Evolutionary conservation across 768 basidiomycete species (phyloP).

Genomic region (Suillus cothurnatus): DNA sequence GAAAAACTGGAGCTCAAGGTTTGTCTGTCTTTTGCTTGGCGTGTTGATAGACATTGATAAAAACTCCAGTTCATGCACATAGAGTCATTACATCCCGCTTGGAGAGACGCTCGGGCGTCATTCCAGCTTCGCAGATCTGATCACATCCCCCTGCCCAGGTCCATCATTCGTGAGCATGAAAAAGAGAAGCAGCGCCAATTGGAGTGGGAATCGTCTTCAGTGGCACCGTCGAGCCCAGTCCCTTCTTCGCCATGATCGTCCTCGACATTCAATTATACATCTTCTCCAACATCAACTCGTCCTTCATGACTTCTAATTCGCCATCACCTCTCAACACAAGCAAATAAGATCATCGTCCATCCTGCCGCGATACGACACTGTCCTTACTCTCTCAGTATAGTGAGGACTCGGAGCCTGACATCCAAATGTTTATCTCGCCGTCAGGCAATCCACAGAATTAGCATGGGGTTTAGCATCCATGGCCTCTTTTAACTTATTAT

Average conservation of each 20-base stretch:
- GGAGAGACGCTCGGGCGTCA: not conserved
- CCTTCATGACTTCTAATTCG: not conserved
- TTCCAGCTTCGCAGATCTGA: not conserved
- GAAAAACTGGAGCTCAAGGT: not conserved
- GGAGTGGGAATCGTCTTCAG: not conserved
- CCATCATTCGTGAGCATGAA: not conserved
- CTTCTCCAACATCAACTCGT: too few species aligned
- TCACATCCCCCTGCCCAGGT: not conserved
- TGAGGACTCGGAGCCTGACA: not conserved
- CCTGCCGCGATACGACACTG: not conserved
- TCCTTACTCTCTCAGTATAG: not conserved
- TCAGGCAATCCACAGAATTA: not conserved
- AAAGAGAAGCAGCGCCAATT: not conserved
- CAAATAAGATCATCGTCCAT: not conserved
- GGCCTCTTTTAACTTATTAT: not conserved
- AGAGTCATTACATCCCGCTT: not conserved
- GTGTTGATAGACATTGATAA: not conserved
- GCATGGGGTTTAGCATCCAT: not conserved
- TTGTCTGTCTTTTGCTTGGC: not conserved
- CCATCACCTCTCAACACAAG: not conserved
- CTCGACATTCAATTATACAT: not conserved
- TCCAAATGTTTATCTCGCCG: not conserved
- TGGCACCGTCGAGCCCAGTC: not conserved
- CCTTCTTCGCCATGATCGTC: not conserved
- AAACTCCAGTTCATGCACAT: not conserved